These are phyloP conservation scores for Colletotrichum trifolii DNA, from an alignment of 2,329 filamentous ascomycete genomes.

Conservation along the genomic window DNA sequence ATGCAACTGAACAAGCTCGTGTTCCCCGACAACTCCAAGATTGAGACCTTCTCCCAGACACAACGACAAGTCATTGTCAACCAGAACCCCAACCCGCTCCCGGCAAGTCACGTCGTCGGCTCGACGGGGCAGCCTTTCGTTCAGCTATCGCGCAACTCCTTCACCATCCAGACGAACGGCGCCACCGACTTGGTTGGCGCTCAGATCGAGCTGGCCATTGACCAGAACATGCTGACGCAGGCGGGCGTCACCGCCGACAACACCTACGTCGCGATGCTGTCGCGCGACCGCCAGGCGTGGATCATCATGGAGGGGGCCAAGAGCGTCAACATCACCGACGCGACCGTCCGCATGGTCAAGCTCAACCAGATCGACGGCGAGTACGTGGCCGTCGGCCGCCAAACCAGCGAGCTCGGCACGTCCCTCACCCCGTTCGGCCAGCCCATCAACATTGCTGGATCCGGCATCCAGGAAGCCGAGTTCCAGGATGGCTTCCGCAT, in stretches of 20 bases:
- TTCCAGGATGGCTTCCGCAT: constrained; percentile 40
- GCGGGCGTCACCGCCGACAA: constrained; percentile 39
- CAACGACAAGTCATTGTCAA: constrained; percentile 40
- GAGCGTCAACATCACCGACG: constrained; percentile 40
- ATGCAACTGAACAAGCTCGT: constrained; percentile 38
- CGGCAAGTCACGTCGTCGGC: constrained; percentile 39
- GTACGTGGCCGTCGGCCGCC: constrained; percentile 39
- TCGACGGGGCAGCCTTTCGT: constrained; percentile 40
- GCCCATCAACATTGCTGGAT: constrained; percentile 37
- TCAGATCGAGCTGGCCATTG: constrained; percentile 39
- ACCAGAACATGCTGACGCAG: constrained; percentile 36
- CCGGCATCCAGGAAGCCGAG: constrained; percentile 40
- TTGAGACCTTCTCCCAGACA: constrained; percentile 40
- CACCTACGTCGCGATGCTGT: constrained; percentile 39
- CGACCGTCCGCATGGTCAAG: constrained; percentile 40
- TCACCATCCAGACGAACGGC: constrained; percentile 39
- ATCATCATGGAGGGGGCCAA: constrained; percentile 38
- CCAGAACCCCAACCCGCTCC: constrained; percentile 39
- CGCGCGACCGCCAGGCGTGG: constrained; percentile 39
- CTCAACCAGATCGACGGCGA: constrained; percentile 39
- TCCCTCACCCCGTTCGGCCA: constrained; percentile 39
- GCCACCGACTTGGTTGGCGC: constrained; percentile 39
- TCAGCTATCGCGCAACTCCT: constrained; percentile 39
- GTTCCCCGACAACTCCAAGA: constrained; percentile 39
- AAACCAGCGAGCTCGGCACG: constrained; percentile 36